Base-by-base conservation (phyloP, 768 basidiomycete genomes). In the Porpolomopsis calyptriformis region DNA sequence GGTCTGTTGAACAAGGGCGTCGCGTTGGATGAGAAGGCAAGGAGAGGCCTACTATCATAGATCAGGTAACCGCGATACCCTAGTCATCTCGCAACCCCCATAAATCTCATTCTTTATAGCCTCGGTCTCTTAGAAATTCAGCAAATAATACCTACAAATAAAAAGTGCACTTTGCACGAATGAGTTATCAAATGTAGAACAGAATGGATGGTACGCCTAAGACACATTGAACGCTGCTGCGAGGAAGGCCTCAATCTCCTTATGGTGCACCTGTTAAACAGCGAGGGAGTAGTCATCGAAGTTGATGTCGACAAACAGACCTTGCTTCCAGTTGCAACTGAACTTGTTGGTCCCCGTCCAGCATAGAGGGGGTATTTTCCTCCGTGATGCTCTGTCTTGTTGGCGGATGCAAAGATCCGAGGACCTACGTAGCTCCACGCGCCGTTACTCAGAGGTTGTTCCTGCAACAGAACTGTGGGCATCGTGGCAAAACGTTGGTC, bases 361-460 rank as follows among this genome's bases (percentile, higher is more conserved):
- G 93, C 94, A 58, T 96, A 96, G 58, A 72, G 71, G 9, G 93
- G 86, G 59, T 90, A 88, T 66, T 93, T 92, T 60, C 80, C 80
- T 65, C 80, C 80, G 69, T 99, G 96, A 65, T 96, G 74, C 61
- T 85, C 71, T 4, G 93, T 94, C 67, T 88, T 73, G 55, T 82
- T 80, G 39, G 86, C 82, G n/a, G 94, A 91, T 37, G 94, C 97
- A 62, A 85, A 81, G 57, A 98, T 82, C 46, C 93, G 80, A 38
- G 92, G 87, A 20, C 87, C 92, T 49, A 96, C 80, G 59, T 99
- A 96, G 34, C 85, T 88, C 96, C 96, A 99, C 1, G 90, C 82
- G 53, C 96, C 96, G 57, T 91, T 92, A 72, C 98, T 99, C 54
- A 98, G 68, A 12, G 96, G 94, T 64, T 97, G 92, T 66, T 96